Conservation (phyloP, 129 eudicot species). For the Flaveria ramosissima region DNA sequence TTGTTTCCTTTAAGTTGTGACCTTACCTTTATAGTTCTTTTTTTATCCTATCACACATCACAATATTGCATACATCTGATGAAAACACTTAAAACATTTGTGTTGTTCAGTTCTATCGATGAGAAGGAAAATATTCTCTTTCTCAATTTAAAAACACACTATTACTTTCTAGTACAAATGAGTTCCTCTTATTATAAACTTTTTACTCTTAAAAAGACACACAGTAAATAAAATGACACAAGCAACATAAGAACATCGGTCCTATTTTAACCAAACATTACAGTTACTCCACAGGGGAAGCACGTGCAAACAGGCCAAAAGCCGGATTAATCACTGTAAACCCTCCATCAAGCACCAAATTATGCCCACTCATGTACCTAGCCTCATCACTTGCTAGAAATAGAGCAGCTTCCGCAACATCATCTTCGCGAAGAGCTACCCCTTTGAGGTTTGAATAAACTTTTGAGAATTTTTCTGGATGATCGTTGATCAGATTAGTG, state of each 20-base stretch:
- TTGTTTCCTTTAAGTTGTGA: too few species aligned
- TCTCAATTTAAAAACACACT: too few species aligned
- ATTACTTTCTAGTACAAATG: too few species aligned
- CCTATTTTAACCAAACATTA: background rate
- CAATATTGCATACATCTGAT: too few species aligned
- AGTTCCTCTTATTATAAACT: background rate
- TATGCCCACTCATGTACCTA: constrained; percentile 52
- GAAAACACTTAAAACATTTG: too few species aligned
- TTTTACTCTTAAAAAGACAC: too few species aligned
- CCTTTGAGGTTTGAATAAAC: constrained; percentile 34
- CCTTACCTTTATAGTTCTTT: too few species aligned
- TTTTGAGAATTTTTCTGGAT: background rate
- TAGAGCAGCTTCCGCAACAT: constrained; percentile 52
- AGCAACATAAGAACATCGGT: too few species aligned
- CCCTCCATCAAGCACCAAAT: constrained; percentile 63
- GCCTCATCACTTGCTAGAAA: constrained; percentile 55
- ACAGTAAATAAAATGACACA: too few species aligned
- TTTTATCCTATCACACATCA: too few species aligned
- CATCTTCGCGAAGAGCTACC: constrained; percentile 37
- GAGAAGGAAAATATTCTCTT: too few species aligned
- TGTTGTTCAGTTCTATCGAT: too few species aligned
- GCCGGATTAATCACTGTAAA: constrained; percentile 40
- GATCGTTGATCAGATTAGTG: background rate
- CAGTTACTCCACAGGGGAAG: background rate
- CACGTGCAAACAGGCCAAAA: constrained; percentile 24